phyloP scores from a whole-genome alignment of 164 flowering plant species.

The Buxus sempervirens region DNA sequence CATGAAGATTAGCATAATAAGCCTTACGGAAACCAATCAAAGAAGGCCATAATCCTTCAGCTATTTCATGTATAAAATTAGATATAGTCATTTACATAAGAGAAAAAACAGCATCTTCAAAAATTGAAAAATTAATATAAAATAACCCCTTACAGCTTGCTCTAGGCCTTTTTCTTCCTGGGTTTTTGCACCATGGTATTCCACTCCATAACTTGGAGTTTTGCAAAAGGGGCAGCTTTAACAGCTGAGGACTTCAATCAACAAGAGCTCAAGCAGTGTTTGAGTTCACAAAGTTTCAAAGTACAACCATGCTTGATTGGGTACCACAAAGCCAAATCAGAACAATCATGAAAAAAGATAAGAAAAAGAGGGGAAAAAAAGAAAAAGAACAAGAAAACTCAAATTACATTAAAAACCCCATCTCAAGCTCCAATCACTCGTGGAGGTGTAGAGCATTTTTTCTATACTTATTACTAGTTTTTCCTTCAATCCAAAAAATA shows the following conservation, averaged over 20 bases:
- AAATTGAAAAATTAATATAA: no score
- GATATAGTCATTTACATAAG: not conserved
- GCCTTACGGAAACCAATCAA: conserved; percentile 1
- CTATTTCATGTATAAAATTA: not conserved
- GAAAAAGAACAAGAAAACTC: no score
- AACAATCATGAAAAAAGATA: no score
- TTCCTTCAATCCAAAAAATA: no score
- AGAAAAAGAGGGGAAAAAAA: no score
- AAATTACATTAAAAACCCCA: not conserved
- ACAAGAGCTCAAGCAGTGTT: not conserved
- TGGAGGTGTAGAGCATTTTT: not conserved
- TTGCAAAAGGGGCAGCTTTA: conserved; percentile 40
- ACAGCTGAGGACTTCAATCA: conserved; percentile 22
- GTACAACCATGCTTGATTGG: no score
- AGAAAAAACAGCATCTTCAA: conserved; percentile 3
- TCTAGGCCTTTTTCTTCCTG: conserved; percentile 31
- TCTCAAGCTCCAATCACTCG: not conserved
- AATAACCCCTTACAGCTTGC: conserved; percentile 21
- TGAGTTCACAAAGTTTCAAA: not conserved
- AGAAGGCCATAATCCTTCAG: not conserved
- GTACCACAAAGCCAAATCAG: no score
- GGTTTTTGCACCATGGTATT: conserved; percentile 33
- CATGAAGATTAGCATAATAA: conserved; percentile 7
- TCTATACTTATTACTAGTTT: not conserved
- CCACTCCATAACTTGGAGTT: conserved; percentile 27